Evolutionary conservation across 306 rosid genomes (phyloP).

Genomic region (Cucumis melo): DNA sequence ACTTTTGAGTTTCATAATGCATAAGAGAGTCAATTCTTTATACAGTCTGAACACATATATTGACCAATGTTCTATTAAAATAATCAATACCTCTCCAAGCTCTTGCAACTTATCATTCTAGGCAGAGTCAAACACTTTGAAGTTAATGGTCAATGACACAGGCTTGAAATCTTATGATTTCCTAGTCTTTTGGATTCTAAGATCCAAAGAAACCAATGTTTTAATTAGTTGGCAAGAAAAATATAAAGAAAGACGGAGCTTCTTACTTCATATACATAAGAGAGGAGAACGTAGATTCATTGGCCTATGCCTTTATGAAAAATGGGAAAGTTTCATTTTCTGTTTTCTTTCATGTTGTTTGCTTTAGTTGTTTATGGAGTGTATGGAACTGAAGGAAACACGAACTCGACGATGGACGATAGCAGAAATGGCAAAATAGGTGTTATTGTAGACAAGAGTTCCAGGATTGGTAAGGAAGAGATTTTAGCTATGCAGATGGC

Average conservation of each 20-base stretch:
- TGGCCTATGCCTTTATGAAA: neutral
- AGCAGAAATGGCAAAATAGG: slow-evolving; percentile 10
- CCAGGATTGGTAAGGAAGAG: slow-evolving; percentile 32
- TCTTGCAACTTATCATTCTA: neutral
- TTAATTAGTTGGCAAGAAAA: neutral
- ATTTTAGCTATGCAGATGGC: slow-evolving; percentile 33
- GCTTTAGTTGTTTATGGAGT: neutral
- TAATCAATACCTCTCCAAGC: neutral
- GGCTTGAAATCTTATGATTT: neutral
- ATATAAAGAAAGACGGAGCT: neutral
- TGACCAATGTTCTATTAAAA: neutral
- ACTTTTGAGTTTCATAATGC: neutral
- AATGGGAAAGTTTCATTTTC: neutral
- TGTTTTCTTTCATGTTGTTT: neutral
- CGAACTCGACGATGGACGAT: neutral
- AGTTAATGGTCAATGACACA: neutral
- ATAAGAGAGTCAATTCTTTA: neutral
- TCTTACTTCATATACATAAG: neutral
- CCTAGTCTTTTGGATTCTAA: neutral
- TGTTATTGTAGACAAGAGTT: slow-evolving; percentile 17
- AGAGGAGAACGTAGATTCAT: neutral
- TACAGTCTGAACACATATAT: neutral
- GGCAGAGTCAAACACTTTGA: neutral
- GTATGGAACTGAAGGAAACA: neutral
- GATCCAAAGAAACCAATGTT: neutral